Base-by-base conservation (phyloP, 75 land plant genomes). In the Ceratopteris richardii region DNA sequence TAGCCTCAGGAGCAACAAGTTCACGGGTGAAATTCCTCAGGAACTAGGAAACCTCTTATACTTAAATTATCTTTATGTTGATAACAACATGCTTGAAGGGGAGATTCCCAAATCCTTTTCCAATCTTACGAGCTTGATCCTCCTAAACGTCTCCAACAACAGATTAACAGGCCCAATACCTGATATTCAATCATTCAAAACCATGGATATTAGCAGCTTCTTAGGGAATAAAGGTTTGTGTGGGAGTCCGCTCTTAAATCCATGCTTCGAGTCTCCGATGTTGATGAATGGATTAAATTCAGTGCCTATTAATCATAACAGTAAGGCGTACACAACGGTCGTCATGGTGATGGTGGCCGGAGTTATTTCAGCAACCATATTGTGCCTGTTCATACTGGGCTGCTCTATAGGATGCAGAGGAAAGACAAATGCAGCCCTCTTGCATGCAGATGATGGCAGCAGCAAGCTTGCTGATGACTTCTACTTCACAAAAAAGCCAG, bases 201-300 rank as follows among this genome's bases (percentile, higher is more conserved):
- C 64, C 46, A 81, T 90, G 96, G 72, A 40, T 20, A 25, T 31
- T 5, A 75, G 73, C 66, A 77, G 79, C 65, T 90, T 87, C 47
- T 41, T 72, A 29, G 86, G 80, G 17, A 87, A 90, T 54, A 58
- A 71, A 25, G 93, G 86, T 27, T 88, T 90, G 9, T 90, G 96
- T 68, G 96, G 96, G 31, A 55, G 29, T 2, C 83, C 74, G 26
- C 66, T 85, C 14, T 31, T 16, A 36, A 56, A 40, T 56, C 21
- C 21, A n/a, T 17, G 21, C 21, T 5, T 4, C 3, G 21, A 14
- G 3, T 3, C 3, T 20, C 17, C 48, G 17, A 2, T 3, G 17
- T 2, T 5, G 5, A 2, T 3, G 17, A 46, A 17, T 46, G 48
- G 21, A 3, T 17, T 17, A 3, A 20, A 46, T n/a, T 17, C n/a